Base-by-base conservation (phyloP, 2,329 filamentous ascomycete species). In the Fusarium ambrosium region DNA sequence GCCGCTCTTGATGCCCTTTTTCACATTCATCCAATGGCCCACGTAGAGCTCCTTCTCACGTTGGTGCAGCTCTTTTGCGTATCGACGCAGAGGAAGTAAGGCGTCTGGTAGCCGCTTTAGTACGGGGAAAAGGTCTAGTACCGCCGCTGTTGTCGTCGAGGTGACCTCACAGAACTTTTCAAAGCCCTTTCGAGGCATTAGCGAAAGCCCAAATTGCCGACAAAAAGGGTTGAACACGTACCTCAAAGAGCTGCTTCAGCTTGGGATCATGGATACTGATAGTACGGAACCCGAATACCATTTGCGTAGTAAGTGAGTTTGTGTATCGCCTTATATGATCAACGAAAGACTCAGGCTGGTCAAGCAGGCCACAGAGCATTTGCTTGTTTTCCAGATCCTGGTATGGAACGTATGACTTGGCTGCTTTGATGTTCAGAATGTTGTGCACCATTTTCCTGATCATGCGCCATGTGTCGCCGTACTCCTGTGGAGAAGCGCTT, bases 1-100 rank as follows among this genome's bases (percentile, higher is more conserved):
- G 2, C 81, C 82, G 3, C 36, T 22, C 32, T 36, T n/a, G 36
- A 66, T 61, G 8, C 34, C 56, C 9, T 34, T n/a, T 16, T 61
- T 66, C 9, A 34, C 56, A 8, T 61, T 66, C 9, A 66, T 34
- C 64, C 64, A 66, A 24, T 66, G 56, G 18, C 41, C n/a, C 2
- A 66, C 22, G 20, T 66, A 66, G 5, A 66, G 43, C 24, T 37
- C 32, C 34, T 66, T 66, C 34, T 66, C 64, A 11, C 41, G 45
- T 20, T 24, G 32, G 24, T 66, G 64, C 3, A 66, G 29, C 6
- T 66, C 32, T n/a, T 59, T 66, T 20, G 64, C 64, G 4, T 66
- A 53, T 43, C n/a, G 29, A 22, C 37, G 55, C 55, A 61, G 13
- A 0, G 56, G 64, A 32, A 66, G 16, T 14, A 66, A 16, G 11